Evolutionary conservation across 495 filamentous ascomycete genomes (phyloP).

Genomic region (Annulohypoxylon stygium): DNA sequence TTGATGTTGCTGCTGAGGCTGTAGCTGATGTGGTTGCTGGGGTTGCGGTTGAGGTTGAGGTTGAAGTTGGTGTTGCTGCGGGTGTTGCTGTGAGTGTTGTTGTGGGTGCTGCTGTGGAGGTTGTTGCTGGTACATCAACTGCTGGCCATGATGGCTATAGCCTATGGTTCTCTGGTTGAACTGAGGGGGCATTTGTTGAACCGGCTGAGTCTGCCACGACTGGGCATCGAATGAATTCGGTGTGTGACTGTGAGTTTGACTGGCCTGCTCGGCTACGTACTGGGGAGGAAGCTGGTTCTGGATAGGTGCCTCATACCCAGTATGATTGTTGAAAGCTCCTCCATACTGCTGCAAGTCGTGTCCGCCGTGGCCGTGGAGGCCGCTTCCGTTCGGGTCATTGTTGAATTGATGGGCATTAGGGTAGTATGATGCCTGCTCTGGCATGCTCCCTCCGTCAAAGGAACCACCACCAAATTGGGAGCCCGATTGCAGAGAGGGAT

Average conservation of each 20-base stretch:
- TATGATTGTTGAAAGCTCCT: constrained; percentile 4
- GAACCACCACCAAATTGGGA: not conserved
- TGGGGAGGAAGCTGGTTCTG: constrained; percentile 1
- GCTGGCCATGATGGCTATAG: constrained; percentile 18
- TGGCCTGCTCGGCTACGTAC: not conserved
- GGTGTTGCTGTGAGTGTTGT: not conserved
- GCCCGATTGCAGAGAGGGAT: constrained; percentile 1
- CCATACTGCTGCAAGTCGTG: constrained; percentile 10
- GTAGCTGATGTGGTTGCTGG: not conserved
- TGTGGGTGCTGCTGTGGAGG: not conserved
- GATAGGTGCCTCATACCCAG: constrained; percentile 4
- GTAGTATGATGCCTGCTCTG: constrained; percentile 3
- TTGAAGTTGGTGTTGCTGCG: not conserved
- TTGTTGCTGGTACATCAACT: constrained; percentile 15
- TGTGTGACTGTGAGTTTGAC: constrained; percentile 23
- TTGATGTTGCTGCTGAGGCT: not conserved
- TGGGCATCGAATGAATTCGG: constrained; percentile 14
- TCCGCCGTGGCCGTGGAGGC: constrained; percentile 18
- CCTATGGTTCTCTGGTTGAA: not conserved
- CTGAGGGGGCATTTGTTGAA: constrained; percentile 11
- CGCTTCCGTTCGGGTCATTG: constrained; percentile 14
- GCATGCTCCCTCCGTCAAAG: not conserved
- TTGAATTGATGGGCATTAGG: not conserved
- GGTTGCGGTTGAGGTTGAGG: not conserved
- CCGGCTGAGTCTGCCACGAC: constrained; percentile 18